These are phyloP conservation scores for Imleria badia DNA, from an alignment of 768 basidiomycete genomes.

Conservation along the genomic window DNA sequence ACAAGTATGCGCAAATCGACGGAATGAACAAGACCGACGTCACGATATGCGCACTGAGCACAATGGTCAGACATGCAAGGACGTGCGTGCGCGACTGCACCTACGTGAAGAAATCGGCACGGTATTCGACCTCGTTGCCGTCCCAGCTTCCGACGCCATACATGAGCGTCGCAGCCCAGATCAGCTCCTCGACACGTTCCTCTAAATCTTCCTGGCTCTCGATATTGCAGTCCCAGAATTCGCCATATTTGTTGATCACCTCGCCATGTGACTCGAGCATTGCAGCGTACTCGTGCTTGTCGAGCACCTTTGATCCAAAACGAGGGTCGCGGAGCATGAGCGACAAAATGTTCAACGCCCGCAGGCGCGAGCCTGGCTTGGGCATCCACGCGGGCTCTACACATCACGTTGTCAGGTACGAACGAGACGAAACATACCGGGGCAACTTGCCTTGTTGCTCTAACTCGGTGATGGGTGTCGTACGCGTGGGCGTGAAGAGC, in stretches of 20 bases:
- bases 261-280: constrained; percentile 39
- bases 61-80: constrained; percentile 1
- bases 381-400: constrained; percentile 28
- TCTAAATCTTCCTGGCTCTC: constrained; percentile 39
- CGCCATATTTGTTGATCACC: constrained; percentile 43
- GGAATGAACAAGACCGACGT: constrained; percentile 66
- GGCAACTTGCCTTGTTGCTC: constrained; percentile 18
- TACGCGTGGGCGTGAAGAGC: constrained; percentile 25
- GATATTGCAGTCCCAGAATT: constrained; percentile 46
- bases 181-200: constrained; percentile 60
- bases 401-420: neutral
- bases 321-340: constrained; percentile 52
- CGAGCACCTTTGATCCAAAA: constrained; percentile 29
- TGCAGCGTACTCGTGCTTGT: constrained; percentile 36
- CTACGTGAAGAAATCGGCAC: constrained; percentile 67
- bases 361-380: constrained; percentile 32
- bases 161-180: constrained; percentile 55
- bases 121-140: constrained; percentile 38
- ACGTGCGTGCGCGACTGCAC: constrained; percentile 23
- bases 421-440: neutral
- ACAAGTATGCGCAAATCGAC: constrained; percentile 46
- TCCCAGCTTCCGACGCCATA: constrained; percentile 62
- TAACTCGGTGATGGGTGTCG: constrained; percentile 19
- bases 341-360: constrained; percentile 53
- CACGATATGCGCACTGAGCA: constrained; percentile 62